Base-by-base conservation (phyloP, 1,139 yeast species). In the Hyphopichia pseudoburtonii region DNA sequence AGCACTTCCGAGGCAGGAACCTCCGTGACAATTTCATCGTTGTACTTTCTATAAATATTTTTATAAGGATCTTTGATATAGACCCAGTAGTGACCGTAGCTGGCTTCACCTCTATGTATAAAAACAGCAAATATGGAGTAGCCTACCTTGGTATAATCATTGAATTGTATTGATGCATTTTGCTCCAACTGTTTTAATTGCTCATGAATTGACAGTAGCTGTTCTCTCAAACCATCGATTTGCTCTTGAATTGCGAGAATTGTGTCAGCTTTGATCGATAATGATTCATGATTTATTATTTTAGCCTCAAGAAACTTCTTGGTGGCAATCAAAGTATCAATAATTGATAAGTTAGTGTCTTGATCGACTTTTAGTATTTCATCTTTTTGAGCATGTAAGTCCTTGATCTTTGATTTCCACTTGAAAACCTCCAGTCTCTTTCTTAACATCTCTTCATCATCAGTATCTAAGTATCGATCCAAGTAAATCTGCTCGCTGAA, bases 1-100 rank as follows among this genome's bases (percentile, higher is more conserved):
- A 82, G 74, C 6, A 90, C 95, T 56, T 89, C 96, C 7, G 76
- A 70, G 6, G 71, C 70, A 0, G 82, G 74, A 1, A 86, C 96
- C 48, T 85, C 95, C 1, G 88, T 80, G 15, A 92, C 95, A 11
- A 76, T 73, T 54, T 92, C 97, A 62, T 92, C 98, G 54, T 92
- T 92, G 60, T 92, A 92, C 67, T 87, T 90, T 43, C 97, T 70
- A 76, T 81, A 92, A 24, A 85, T 66, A 32, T 77, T 76, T 14
- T 73, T 69, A 44, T 73, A 73, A 10, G 82, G 79, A 57, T 92
- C 97, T 45, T 78, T 79, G 43, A 92, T 90, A 56, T 90, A 92
- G 12, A 90, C 78, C 97, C 97, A 92, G 57, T 92, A 92, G 60
- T 92, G 98, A 3, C 98, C 98, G 54, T 86, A 90, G 39, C 89